A percentile compares a stretch with the other conserved stretches of the same genome.
Evolutionary conservation across 1,284 basidiomycete species (phyloP).

Genomic region (Fomitopsis pinicola): DNA sequence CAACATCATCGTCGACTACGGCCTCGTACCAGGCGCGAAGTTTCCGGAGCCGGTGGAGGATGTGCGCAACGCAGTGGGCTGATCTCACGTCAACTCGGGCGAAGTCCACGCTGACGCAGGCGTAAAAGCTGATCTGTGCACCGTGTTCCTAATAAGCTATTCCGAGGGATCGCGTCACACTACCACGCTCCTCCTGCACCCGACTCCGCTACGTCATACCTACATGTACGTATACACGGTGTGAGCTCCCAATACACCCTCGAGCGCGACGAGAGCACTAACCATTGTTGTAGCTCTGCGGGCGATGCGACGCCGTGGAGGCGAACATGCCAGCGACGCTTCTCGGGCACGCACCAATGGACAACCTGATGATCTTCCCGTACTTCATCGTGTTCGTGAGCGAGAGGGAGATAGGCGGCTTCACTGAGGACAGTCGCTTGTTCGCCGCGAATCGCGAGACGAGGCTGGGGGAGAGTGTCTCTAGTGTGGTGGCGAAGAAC

Average conservation of each 20-base stretch:
- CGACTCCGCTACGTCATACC: conserved; percentile 30
- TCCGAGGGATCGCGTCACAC: conserved; percentile 53
- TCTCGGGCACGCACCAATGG: conserved; percentile 30
- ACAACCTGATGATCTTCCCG: conserved; percentile 36
- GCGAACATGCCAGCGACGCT: conserved; percentile 38
- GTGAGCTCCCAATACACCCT: conserved; percentile 41
- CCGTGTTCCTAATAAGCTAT: conserved; percentile 48
- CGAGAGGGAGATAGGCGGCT: conserved; percentile 46
- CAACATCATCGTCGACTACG: conserved; percentile 60
- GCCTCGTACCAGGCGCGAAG: conserved; percentile 47
- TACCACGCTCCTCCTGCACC: conserved; percentile 40
- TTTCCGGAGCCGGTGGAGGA: conserved; percentile 53
- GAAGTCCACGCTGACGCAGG: conserved; percentile 16
- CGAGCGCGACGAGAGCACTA: conserved; percentile 19
- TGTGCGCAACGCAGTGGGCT: conserved; percentile 50
- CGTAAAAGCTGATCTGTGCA: conserved; percentile 20
- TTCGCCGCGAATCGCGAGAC: conserved; percentile 34
- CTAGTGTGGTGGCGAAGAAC: conserved; percentile 35
- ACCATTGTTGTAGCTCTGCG: conserved; percentile 39
- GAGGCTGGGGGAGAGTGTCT: conserved; percentile 23
- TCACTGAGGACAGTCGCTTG: conserved; percentile 30
- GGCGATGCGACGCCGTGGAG: conserved; percentile 34
- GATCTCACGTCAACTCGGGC: conserved; percentile 41
- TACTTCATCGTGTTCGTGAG: conserved; percentile 38
- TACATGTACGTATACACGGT: conserved; percentile 39